These are phyloP conservation scores for Vitis hybrid DNA, from an alignment of 177 flowering plant species.

Conservation along the genomic window DNA sequence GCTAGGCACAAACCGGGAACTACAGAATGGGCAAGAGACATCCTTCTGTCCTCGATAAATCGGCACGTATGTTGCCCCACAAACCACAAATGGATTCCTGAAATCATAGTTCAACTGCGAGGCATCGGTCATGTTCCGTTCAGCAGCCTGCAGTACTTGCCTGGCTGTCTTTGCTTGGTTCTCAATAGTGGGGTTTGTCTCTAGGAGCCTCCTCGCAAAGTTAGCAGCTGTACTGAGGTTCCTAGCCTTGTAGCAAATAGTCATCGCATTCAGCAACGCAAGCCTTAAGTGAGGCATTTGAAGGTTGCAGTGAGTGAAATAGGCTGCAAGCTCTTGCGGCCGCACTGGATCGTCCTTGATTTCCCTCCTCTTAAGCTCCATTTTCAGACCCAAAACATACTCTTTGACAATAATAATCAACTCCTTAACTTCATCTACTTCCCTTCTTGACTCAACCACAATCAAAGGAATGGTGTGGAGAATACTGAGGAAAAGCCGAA, in stretches of 20 bases:
- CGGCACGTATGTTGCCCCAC: slow-evolving; percentile 81
- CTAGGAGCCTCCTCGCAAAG: slow-evolving; percentile 69
- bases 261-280: slow-evolving; percentile 66
- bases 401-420: slow-evolving; percentile 63
- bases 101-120: slow-evolving; percentile 70
- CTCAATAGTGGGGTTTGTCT: slow-evolving; percentile 68
- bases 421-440: slow-evolving; percentile 86
- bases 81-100: slow-evolving; percentile 79
- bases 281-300: slow-evolving; percentile 71
- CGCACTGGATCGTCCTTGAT: slow-evolving; percentile 52
- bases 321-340: slow-evolving; percentile 86
- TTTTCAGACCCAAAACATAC: slow-evolving; percentile 65
- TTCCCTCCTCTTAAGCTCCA: slow-evolving; percentile 73
- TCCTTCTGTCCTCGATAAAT: slow-evolving; percentile 86
- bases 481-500: slow-evolving; percentile 53
- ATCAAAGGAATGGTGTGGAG: slow-evolving; percentile 72
- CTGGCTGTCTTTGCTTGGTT: slow-evolving; percentile 64
- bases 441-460: slow-evolving; percentile 80
- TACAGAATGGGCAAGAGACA: slow-evolving; percentile 71
- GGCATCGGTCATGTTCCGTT: slow-evolving; percentile 61
- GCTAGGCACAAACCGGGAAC: slow-evolving; percentile 64
- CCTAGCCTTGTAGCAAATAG: slow-evolving; percentile 63
- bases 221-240: slow-evolving; percentile 61
- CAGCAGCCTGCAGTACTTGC: slow-evolving; percentile 68
- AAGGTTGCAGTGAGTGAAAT: slow-evolving; percentile 86